Base-by-base conservation (phyloP, 1,284 basidiomycete species). In the Cryptococcus sp. region DNA sequence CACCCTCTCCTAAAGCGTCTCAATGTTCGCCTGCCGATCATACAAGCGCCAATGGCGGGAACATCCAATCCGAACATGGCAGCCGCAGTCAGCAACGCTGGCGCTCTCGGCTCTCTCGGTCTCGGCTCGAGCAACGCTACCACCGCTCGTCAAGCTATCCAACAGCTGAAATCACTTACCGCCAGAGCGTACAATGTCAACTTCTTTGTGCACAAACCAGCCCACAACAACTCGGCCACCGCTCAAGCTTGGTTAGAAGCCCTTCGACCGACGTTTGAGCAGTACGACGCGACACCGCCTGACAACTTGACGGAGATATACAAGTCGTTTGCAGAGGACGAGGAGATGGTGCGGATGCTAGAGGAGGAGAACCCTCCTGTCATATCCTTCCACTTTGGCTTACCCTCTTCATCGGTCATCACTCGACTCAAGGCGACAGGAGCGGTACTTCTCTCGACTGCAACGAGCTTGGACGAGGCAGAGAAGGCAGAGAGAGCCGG, bases 1-100 rank as follows among this genome's bases (percentile, higher is more conserved):
- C n/a, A n/a, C n/a, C 28, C 28, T 14, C 28, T 53, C 3, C 48
- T 54, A 6, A 33, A 24, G 35, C 56, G 53, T 22, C 50, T 67
- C 9, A 60, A 63, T 18, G 40, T 67, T 16, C 37, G 35, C 16
- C 43, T 58, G 16, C 68, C 68, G 1, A 65, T 70, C 52, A 60
- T 68, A 40, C 64, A 68, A 47, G 68, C 68, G 2, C 68, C 68
- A 2, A 65, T 70, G 68, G 68, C 68, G 10, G 68, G 68, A 22
- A 56, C 57, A 10, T 59, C 66, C 5, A 70, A 63, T 14, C 62
- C 68, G 2, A 43, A 47, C 12, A 54, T 70, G 10, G 68, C 68
- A 3, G 65, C 66, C 0, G 65, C 65, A 5, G 65, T 70, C 16
- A 63, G 63, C 19, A 67, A 68, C 47, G 59, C 60, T 5, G 68